A percentile compares a stretch with the other conserved stretches of the same genome.
phyloP scores from a whole-genome alignment of 1,284 basidiomycete species.

The Apiotrichum laibachii region DNA sequence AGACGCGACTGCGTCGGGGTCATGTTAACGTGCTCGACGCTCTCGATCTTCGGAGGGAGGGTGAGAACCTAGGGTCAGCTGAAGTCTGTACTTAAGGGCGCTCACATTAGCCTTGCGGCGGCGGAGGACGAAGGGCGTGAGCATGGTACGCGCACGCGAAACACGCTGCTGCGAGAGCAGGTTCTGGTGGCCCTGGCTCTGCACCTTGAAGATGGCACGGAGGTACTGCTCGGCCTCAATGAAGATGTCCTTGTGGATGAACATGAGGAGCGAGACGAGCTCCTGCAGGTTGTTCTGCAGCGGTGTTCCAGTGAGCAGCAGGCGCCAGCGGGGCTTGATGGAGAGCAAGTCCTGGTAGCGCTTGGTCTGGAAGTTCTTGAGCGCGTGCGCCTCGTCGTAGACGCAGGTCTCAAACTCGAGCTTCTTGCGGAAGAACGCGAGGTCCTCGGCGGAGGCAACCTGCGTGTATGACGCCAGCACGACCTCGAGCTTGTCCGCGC shows the following conservation, averaged over 20 bases:
- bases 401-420: conserved; percentile 93
- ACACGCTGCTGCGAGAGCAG: conserved; percentile 86
- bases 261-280: conserved; percentile 97
- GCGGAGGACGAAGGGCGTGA: conserved; percentile 96
- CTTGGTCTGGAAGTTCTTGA: conserved; percentile 96
- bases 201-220: conserved; percentile 94
- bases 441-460: conserved; percentile 80
- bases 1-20: conserved; percentile 76
- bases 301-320: conserved; percentile 93
- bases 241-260: conserved; percentile 92
- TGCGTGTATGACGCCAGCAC: conserved; percentile 95
- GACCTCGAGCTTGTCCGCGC: conserved; percentile 78
- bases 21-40: conserved; percentile 93
- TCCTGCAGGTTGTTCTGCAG: conserved; percentile 77
- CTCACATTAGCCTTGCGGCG: conserved; percentile 84
- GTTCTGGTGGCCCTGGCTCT: conserved; percentile 63
- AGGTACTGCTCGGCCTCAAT: conserved; percentile 69
- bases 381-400: conserved; percentile 91
- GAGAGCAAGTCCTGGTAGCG: conserved; percentile 85
- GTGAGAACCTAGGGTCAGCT: conserved; percentile 68
- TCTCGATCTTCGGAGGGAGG: conserved; percentile 86
- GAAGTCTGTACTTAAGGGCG: neutral
- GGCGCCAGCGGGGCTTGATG: conserved; percentile 81
- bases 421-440: conserved; percentile 79
- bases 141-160: conserved; percentile 95